Evolutionary conservation across 352 stramenopile species (phyloP), one percentile per base, ranked within the genome.

Genomic region (Pythium sukuiense): DNA sequence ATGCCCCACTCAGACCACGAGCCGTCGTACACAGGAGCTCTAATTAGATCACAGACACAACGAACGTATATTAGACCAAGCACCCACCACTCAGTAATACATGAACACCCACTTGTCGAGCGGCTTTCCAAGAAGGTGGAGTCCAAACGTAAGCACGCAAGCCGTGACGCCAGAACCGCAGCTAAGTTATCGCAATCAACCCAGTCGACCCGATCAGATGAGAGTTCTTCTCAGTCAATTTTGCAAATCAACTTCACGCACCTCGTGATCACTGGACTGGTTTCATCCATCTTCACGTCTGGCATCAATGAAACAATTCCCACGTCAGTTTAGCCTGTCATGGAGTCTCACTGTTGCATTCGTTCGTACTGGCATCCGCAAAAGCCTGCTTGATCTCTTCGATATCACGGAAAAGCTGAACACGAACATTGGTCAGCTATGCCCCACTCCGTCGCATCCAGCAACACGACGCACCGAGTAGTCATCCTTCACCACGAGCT

Each of bases 1-100:
- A 81, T 57, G 30, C 83, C 87, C 85, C 87, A 97, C 66, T 97
- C 90, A 6, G 86, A 87, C 89, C 89, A 97, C 43, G 84, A 95
- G 11, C 91, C 92, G 57, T 98, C 92, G 73, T 97, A 98, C 33
- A 98, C 85, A 2, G 81, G 74, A 32, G 74, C 72, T 33, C 83
- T 94, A 45, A 14, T 67, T 8, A 49, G 14, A 63, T 39, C 32
- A 52, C 20, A 55, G 2, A 67, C 6, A 67, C 32, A 24, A 24
- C 20, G 20, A 24, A 24, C 20, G 20, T 24, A 0, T 24, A 24
- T 24, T 24, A 24, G 20, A 24, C 20, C 20, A 24, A 24, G 20
- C 20, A 24, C 20, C 20, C 20, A 24, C 20, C 20, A 24, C 20
- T 24, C 20, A 24, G 20, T 24, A 24, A 24, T 24, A 24, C 20